Conservation (phyloP, 176 grass and related monocot genomes). For the Otatea glauca region DNA sequence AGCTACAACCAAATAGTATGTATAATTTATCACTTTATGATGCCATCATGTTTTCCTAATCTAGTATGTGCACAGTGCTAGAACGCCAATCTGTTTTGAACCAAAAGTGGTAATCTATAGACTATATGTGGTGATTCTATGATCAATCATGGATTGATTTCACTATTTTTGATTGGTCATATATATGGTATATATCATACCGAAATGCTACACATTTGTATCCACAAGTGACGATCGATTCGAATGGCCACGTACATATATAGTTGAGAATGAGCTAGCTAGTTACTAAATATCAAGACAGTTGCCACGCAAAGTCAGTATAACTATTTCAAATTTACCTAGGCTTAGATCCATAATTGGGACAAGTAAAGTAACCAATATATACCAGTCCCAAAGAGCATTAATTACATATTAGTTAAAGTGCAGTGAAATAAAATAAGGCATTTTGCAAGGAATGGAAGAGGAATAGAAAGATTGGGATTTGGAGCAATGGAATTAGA, state of each 20-base stretch:
- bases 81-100: background rate
- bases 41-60: background rate
- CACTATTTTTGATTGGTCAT: background rate
- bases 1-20: background rate
- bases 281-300: conserved; percentile 40
- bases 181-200: background rate
- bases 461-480: conserved; percentile 71
- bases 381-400: conserved; percentile 25
- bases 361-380: conserved; percentile 53
- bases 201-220: background rate
- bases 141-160: background rate
- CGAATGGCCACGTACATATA: background rate
- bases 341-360: conserved; percentile 48
- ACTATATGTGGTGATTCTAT: background rate
- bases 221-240: background rate
- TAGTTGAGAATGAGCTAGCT: conserved; percentile 9
- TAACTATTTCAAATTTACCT: conserved; percentile 50
- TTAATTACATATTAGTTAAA: conserved; percentile 32
- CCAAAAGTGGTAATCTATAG: background rate
- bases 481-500: conserved; percentile 59
- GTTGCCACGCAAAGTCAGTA: conserved; percentile 50
- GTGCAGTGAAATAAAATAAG: conserved; percentile 42
- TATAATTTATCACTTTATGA: background rate
- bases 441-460: conserved; percentile 66
- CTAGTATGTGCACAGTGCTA: background rate